These are phyloP conservation scores for Olyra latifolia DNA, from an alignment of 176 grass and related monocot species.

Conservation along the genomic window DNA sequence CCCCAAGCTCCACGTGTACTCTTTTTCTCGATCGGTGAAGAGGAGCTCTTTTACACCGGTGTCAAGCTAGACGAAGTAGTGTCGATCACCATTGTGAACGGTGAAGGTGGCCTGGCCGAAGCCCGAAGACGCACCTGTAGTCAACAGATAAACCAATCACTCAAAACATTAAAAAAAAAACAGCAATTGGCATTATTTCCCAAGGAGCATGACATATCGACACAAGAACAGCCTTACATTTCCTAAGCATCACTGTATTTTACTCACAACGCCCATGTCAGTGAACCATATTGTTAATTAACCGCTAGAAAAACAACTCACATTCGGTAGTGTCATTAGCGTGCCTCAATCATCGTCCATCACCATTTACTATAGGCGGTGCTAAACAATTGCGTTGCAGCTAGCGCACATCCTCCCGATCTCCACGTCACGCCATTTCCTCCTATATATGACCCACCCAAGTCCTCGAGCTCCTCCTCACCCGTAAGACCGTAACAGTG, in stretches of 20 bases:
- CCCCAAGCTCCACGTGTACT: background rate
- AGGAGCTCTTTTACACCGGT: background rate
- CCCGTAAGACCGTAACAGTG: conserved; percentile 47
- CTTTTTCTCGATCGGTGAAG: background rate
- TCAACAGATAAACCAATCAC: background rate
- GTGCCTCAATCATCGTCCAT: conserved; percentile 30
- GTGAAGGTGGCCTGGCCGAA: background rate
- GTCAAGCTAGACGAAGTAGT: background rate
- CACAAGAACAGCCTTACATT: background rate
- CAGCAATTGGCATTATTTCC: no score
- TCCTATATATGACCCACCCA: conserved; percentile 33
- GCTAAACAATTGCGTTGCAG: conserved; percentile 30
- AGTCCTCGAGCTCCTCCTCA: conserved; percentile 6
- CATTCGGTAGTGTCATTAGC: background rate
- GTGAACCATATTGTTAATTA: background rate
- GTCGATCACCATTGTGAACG: background rate
- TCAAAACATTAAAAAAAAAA: background rate
- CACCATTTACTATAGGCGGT: conserved; percentile 24
- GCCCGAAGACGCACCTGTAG: background rate
- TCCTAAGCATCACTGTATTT: background rate
- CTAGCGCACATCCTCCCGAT: conserved; percentile 17
- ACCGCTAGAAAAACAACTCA: background rate
- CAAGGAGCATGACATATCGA: background rate
- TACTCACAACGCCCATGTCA: background rate
- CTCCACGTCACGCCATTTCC: conserved; percentile 23